phyloP scores from a whole-genome alignment of 2,329 filamentous ascomycete species.

The Periconia digitata region DNA sequence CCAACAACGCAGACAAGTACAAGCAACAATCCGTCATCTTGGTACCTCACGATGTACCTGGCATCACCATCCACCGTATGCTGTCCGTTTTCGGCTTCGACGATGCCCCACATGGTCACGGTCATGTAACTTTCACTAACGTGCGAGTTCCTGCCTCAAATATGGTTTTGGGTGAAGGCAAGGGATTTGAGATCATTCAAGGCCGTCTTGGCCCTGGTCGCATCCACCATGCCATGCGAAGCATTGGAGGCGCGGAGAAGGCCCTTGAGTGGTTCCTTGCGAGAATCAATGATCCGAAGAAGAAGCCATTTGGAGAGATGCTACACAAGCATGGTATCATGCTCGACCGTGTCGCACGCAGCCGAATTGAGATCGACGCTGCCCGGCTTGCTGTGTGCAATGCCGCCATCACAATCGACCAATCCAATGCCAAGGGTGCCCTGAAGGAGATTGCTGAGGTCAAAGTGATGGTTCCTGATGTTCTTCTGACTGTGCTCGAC shows the following conservation, averaged over 20 bases:
- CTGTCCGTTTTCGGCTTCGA: conserved; percentile 93
- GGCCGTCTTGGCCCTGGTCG: conserved; percentile 92
- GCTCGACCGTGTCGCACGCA: conserved; percentile 90
- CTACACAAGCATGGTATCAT: conserved; percentile 90
- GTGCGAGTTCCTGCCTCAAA: conserved; percentile 83
- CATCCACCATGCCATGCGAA: conserved; percentile 97
- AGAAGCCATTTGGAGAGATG: conserved; percentile 88
- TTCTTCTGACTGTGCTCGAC: conserved; percentile 85
- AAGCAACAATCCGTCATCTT: conserved; percentile 91
- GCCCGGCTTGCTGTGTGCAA: conserved; percentile 89
- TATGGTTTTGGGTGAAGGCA: conserved; percentile 89
- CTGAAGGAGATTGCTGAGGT: conserved; percentile 93
- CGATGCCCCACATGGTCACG: conserved; percentile 97
- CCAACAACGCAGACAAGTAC: conserved; percentile 75
- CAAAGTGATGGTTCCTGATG: conserved; percentile 86
- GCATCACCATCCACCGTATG: conserved; percentile 93
- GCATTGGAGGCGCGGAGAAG: conserved; percentile 85
- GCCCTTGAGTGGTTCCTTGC: conserved; percentile 95
- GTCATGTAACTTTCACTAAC: conserved; percentile 85
- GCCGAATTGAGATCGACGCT: conserved; percentile 90
- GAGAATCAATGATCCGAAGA: conserved; percentile 86
- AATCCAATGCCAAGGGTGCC: conserved; percentile 82
- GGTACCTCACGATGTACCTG: conserved; percentile 77
- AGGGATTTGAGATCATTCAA: conserved; percentile 98
- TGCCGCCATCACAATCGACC: conserved; percentile 92